Evolutionary conservation across 495 filamentous ascomycete species (phyloP), one percentile per base, ranked within the genome.

Genomic region (Hyaloscypha hepaticicola): DNA sequence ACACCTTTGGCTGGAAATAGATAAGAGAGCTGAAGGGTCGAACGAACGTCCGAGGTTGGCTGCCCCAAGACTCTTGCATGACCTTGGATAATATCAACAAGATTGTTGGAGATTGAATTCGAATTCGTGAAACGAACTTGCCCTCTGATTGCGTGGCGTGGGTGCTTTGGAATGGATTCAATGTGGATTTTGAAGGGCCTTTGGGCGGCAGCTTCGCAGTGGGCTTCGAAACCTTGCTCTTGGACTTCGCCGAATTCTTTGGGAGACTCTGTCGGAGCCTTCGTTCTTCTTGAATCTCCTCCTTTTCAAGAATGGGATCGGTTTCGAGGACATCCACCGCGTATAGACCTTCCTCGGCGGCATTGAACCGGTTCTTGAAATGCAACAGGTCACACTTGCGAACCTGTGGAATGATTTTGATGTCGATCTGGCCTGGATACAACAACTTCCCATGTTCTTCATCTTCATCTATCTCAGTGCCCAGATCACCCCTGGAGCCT

Each of bases 21-120:
- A 74, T 66, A n/a, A 79, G 58, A 7, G 72, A 45, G 55, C 75
- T 73, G 70, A 79, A 80, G 11, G 78, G 78, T 5, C 75, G 69
- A 38, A 75, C 55, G 56, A 77, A 78, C 5, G 71, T 74, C 8
- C 73, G 73, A 75, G 75, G 6, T 50, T 69, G 48, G 70, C 69
- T 27, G 69, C 69, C 24, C 24, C 74, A 60, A 2, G 70, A 63
- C 2, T 73, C 72, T 33, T 76, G 59, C 7, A 27, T 49, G 28
- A 63, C 6, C 22, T 31, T 33, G 6, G 61, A 22, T 19, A 63
- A 51, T 0, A 41, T 25, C 5, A 41, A 45, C 4, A 80, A 65
- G 14, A 80, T 25, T 19, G 70, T 64, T 33, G 70, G 73, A 0
- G 77, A 78, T 61, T 79, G 74, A 53, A 80, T 72, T 1, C 78